Conservation (phyloP, 176 grass and related monocot species). For the Typha latifolia region DNA sequence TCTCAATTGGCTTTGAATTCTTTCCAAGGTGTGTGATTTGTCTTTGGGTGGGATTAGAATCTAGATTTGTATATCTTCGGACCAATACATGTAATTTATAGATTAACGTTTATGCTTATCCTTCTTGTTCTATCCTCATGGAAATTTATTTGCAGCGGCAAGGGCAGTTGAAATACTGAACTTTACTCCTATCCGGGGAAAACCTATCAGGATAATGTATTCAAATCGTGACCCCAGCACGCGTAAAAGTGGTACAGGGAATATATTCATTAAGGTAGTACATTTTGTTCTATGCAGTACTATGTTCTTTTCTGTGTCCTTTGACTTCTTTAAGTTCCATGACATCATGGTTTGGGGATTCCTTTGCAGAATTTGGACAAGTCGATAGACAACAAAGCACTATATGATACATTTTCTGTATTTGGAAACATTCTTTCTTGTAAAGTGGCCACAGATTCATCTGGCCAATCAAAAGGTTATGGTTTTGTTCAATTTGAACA, state of each 20-base stretch:
- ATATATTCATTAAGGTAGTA: slow-evolving; percentile 73
- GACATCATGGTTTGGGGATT: neutral
- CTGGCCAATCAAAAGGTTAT: slow-evolving; percentile 57
- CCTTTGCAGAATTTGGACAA: slow-evolving; percentile 65
- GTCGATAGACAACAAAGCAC: slow-evolving; percentile 56
- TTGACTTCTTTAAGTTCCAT: neutral
- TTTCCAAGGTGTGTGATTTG: no score
- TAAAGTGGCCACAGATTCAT: slow-evolving; percentile 51
- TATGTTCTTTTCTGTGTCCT: neutral
- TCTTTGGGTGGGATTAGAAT: no score
- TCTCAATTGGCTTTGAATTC: no score
- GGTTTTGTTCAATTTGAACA: slow-evolving; percentile 62
- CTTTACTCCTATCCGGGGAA: slow-evolving; percentile 48
- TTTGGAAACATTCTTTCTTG: slow-evolving; percentile 63
- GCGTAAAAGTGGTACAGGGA: slow-evolving; percentile 54
- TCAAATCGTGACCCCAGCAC: slow-evolving; percentile 74
- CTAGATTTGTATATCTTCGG: no score
- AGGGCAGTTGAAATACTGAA: slow-evolving; percentile 52
- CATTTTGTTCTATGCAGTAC: neutral
- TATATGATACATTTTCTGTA: slow-evolving; percentile 49
- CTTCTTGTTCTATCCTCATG: neutral
- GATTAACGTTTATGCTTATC: neutral
- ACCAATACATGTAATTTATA: neutral
- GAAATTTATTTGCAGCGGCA: slow-evolving; percentile 25
- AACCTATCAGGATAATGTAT: slow-evolving; percentile 68